Evolutionary conservation across 306 rosid species (phyloP).

Genomic region (Quercus wislizeni): DNA sequence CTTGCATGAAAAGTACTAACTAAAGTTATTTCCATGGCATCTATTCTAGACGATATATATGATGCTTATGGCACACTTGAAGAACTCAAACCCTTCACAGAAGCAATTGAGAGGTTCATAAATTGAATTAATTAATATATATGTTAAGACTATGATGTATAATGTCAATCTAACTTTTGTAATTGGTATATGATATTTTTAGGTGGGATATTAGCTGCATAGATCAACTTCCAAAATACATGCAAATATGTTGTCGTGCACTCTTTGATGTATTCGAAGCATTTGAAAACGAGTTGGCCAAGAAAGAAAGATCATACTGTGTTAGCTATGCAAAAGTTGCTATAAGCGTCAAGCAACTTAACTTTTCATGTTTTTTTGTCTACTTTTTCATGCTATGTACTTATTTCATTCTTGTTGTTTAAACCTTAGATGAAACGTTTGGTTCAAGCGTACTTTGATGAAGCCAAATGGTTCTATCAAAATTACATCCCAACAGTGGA

Average conservation of each 20-base stretch:
- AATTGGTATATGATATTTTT: neutral
- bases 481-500: slow-evolving; percentile 33
- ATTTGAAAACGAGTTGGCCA: slow-evolving; percentile 20
- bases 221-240: slow-evolving; percentile 5
- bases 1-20: slow-evolving; percentile 23
- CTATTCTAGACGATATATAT: slow-evolving; percentile 44
- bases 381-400: too few relatives aligned
- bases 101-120: slow-evolving; percentile 42
- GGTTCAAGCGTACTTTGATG: slow-evolving; percentile 15
- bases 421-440: neutral
- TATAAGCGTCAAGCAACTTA: neutral
- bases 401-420: too few relatives aligned
- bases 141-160: too few relatives aligned
- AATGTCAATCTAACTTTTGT: too few relatives aligned
- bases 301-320: slow-evolving; percentile 18
- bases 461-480: slow-evolving; percentile 33
- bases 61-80: slow-evolving; percentile 53
- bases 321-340: slow-evolving; percentile 21
- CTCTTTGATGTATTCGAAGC: slow-evolving; percentile 18
- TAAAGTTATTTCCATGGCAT: slow-evolving; percentile 3
- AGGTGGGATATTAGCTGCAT: neutral
- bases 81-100: slow-evolving; percentile 41
- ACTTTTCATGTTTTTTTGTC: too few relatives aligned
- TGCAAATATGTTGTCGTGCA: neutral
- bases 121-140: too few relatives aligned